Evolutionary conservation across 345 rosid species (phyloP).

Genomic region (Hibiscus trionum): DNA sequence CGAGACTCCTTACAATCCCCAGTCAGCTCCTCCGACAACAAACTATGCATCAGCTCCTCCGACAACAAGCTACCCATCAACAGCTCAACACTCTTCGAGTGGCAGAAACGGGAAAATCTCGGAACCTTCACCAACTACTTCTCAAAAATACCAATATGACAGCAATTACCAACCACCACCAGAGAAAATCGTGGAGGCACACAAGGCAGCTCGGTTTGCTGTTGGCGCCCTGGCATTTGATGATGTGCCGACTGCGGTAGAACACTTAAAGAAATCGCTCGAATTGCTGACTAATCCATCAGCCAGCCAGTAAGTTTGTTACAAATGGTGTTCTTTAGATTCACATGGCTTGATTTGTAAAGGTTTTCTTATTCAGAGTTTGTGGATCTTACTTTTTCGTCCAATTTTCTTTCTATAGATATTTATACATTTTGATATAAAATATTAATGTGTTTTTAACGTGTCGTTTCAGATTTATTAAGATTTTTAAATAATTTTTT

Average conservation of each 20-base stretch:
- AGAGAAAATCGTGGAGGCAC: conserved; percentile 86
- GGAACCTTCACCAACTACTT: conserved; percentile 36
- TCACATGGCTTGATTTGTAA: neutral
- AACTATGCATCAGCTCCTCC: conserved; percentile 8
- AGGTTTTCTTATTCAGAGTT: neutral
- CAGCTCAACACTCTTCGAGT: conserved; percentile 43
- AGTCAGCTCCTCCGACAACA: conserved; percentile 34
- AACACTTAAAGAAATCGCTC: too few species aligned
- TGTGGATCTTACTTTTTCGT: neutral
- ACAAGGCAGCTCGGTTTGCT: conserved; percentile 94
- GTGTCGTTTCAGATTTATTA: too few species aligned
- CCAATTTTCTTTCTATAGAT: neutral
- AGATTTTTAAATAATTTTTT: too few species aligned
- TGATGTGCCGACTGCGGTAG: conserved; percentile 37
- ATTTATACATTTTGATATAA: too few species aligned
- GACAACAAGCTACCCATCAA: conserved; percentile 39
- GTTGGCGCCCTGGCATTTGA: conserved; percentile 97
- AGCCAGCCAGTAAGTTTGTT: conserved; percentile 26
- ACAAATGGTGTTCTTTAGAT: neutral
- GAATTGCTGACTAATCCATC: conserved; percentile 25
- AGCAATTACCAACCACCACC: conserved; percentile 80
- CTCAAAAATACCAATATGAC: conserved; percentile 59
- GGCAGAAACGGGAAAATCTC: conserved; percentile 35
- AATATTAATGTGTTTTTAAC: too few species aligned
- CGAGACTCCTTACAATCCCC: conserved; percentile 49